A percentile compares a stretch with the other conserved stretches of the same genome.
phyloP scores from a whole-genome alignment of 805 yeast genomes.

The Ogataea saltuana region DNA sequence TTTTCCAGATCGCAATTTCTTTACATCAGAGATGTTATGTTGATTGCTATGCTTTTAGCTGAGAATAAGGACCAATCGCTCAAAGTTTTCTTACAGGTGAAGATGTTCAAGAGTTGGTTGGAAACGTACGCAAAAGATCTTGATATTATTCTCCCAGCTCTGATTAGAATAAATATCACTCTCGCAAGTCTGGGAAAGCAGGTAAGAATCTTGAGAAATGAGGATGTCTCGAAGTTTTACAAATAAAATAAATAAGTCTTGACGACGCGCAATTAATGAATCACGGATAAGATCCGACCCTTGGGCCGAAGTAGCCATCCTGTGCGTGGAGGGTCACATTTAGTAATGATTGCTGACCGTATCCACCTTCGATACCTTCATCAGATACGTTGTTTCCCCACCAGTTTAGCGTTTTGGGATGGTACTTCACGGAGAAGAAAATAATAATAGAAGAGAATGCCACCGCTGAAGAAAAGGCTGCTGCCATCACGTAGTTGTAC shows the following conservation, averaged over 20 bases:
- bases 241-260: neutral
- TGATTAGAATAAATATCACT: slow-evolving; percentile 12
- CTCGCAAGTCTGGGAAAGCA: slow-evolving; percentile 14
- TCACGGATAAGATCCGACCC: slow-evolving; percentile 3
- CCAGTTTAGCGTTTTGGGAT: slow-evolving; percentile 47
- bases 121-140: slow-evolving; percentile 12
- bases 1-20: slow-evolving; percentile 13
- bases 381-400: slow-evolving; percentile 59
- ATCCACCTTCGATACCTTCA: slow-evolving; percentile 15
- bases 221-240: slow-evolving; percentile 8
- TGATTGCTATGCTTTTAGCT: slow-evolving; percentile 10
- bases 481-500: slow-evolving; percentile 66
- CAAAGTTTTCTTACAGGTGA: slow-evolving; percentile 7
- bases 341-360: slow-evolving; percentile 12
- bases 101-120: slow-evolving; percentile 11
- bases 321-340: slow-evolving; percentile 9
- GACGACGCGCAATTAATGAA: too few species aligned
- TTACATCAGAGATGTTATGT: slow-evolving; percentile 10
- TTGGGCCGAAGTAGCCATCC: slow-evolving; percentile 16
- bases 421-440: slow-evolving; percentile 50
- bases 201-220: slow-evolving; percentile 6
- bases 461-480: slow-evolving; percentile 67
- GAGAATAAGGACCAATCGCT: slow-evolving; percentile 13
- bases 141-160: slow-evolving; percentile 9
- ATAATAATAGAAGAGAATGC: slow-evolving; percentile 62